Conservation (phyloP, 768 basidiomycete species). For the Dioszegia aurantiaca region DNA sequence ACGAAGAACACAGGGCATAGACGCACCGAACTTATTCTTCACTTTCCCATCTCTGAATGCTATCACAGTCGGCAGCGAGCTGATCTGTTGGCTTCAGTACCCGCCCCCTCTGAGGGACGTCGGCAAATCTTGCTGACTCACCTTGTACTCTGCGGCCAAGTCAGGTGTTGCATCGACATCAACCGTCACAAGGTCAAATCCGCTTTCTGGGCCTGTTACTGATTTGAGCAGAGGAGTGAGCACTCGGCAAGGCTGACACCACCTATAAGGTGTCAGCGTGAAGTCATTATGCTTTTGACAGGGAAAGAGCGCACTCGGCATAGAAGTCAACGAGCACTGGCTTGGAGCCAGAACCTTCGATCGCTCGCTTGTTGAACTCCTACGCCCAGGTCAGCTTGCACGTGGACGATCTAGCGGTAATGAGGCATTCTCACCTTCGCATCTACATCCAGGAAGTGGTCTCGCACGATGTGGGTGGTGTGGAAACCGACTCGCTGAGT, state of each 20-base stretch:
- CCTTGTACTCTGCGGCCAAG: slow-evolving; percentile 43
- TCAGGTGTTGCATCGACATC: slow-evolving; percentile 42
- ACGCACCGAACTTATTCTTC: slow-evolving; percentile 46
- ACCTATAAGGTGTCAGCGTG: slow-evolving; percentile 17
- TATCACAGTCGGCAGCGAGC: slow-evolving; percentile 45
- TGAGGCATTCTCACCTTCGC: slow-evolving; percentile 21
- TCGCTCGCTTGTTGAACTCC: slow-evolving; percentile 35
- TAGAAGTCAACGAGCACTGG: slow-evolving; percentile 50
- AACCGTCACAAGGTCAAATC: slow-evolving; percentile 33
- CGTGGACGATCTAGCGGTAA: not conserved
- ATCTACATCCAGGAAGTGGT: slow-evolving; percentile 34
- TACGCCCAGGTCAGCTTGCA: slow-evolving; percentile 5
- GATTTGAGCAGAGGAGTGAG: slow-evolving; percentile 43
- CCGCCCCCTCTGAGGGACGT: no score
- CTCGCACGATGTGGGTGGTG: slow-evolving; percentile 25
- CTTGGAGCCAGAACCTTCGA: slow-evolving; percentile 26
- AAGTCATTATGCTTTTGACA: not conserved
- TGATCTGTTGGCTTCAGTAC: slow-evolving; percentile 24
- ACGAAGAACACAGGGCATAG: not conserved
- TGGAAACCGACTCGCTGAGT: slow-evolving; percentile 19
- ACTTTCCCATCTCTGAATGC: slow-evolving; percentile 47
- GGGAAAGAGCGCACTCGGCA: slow-evolving; percentile 25
- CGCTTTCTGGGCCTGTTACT: slow-evolving; percentile 33
- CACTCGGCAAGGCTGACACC: slow-evolving; percentile 46
- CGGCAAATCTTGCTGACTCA: slow-evolving; percentile 15